phyloP scores from a whole-genome alignment of 148 eudicot species.

The Simmondsia chinensis region DNA sequence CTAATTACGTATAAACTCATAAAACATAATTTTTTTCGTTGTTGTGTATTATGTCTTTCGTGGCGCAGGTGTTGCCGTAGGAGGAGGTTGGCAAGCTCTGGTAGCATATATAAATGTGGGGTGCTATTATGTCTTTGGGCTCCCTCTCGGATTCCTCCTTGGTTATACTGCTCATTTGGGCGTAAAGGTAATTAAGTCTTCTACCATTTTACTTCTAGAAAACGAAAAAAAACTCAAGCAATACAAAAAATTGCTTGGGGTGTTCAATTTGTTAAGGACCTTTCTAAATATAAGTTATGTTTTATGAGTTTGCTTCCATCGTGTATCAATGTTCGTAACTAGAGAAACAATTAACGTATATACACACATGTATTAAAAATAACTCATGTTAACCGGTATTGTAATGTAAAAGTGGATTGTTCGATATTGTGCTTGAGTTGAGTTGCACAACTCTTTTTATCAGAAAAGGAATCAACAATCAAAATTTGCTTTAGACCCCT shows the following conservation, averaged over 20 bases:
- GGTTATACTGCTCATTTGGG: conserved; percentile 58
- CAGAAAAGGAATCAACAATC: no score
- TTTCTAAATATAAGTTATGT: neutral
- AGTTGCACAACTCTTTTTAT: no score
- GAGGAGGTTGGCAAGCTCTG: conserved; percentile 84
- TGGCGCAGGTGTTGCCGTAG: conserved; percentile 60
- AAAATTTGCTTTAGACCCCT: no score
- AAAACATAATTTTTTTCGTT: no score
- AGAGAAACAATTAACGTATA: no score
- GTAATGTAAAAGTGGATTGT: no score
- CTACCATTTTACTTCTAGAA: neutral
- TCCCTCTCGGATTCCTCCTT: conserved; percentile 56
- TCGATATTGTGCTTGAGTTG: no score
- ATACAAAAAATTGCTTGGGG: neutral
- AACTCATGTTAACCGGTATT: no score
- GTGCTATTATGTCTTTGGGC: conserved; percentile 58
- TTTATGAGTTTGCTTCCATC: neutral
- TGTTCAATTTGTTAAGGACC: neutral
- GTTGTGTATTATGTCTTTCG: neutral
- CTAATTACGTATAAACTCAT: no score
- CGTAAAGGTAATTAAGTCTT: conserved; percentile 33
- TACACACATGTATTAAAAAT: no score
- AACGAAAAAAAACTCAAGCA: neutral
- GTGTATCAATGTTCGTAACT: no score
- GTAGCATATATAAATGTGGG: conserved; percentile 76